Conservation (phyloP, 2,329 filamentous ascomycete species). For the Trichoderma harzianum region DNA sequence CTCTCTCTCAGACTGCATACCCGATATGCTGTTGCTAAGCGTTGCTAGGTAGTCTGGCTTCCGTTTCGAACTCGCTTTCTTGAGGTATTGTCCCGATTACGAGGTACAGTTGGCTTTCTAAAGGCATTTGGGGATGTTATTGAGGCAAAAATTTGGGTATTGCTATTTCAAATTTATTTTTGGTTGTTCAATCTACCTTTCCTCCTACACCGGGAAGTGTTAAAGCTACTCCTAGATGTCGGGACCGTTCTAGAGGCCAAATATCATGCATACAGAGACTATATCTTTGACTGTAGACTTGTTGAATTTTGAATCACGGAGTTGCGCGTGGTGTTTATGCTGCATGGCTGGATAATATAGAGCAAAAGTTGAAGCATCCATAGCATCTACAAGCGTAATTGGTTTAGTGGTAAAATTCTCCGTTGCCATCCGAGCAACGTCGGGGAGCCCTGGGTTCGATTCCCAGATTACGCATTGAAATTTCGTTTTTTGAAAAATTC, state of each 20-base stretch:
- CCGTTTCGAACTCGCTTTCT: not conserved
- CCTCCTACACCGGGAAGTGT: not conserved
- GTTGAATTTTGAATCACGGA: not conserved
- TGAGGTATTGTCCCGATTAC: not conserved
- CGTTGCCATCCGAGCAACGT: slow-evolving; percentile 24
- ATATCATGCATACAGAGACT: not conserved
- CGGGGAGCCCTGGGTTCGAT: slow-evolving; percentile 25
- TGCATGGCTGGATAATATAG: not conserved
- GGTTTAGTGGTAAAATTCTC: slow-evolving; percentile 27
- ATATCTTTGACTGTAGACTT: not conserved
- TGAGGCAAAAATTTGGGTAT: not conserved
- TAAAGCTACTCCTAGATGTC: rapidly evolving
- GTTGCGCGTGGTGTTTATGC: not conserved
- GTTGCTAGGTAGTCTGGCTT: not conserved
- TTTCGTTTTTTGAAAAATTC: slow-evolving; percentile 1
- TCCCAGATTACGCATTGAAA: slow-evolving; percentile 23
- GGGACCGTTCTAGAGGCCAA: not conserved
- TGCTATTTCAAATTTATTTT: not conserved
- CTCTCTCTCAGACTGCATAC: not conserved
- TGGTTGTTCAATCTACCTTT: not conserved
- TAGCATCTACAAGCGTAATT: slow-evolving; percentile 19
- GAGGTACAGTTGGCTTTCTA: not conserved
- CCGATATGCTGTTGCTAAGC: not conserved
- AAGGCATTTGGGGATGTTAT: not conserved
- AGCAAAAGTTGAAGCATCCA: not conserved